These are phyloP conservation scores for Phytopythium sindhum DNA, from an alignment of 352 stramenopile genomes.

Conservation along the genomic window DNA sequence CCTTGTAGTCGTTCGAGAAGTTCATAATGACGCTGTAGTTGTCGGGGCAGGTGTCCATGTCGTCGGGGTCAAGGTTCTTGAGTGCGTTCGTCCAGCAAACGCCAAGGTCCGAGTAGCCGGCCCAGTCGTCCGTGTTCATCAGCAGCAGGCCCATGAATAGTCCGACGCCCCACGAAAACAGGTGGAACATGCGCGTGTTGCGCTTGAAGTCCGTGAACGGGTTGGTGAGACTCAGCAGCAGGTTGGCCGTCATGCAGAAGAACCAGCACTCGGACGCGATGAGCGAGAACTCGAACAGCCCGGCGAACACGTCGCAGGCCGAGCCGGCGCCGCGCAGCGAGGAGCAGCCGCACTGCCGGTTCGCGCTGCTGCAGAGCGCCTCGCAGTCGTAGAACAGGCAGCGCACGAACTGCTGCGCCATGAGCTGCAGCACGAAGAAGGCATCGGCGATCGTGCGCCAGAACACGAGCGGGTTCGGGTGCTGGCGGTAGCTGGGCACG, in stretches of 20 bases:
- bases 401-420: constrained; percentile 78
- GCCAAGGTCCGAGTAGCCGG: constrained; percentile 80
- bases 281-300: constrained; percentile 83
- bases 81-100: constrained; percentile 87
- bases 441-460: constrained; percentile 85
- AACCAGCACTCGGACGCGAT: constrained; percentile 87
- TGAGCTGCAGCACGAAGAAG: constrained; percentile 78
- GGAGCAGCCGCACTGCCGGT: constrained; percentile 78
- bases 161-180: constrained; percentile 76
- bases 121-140: constrained; percentile 72
- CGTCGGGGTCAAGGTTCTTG: constrained; percentile 45
- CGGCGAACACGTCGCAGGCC: constrained; percentile 72
- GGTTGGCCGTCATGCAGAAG: constrained; percentile 87
- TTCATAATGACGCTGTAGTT: constrained; percentile 57
- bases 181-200: constrained; percentile 81
- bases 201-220: constrained; percentile 89
- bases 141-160: constrained; percentile 65
- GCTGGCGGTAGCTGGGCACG: constrained; percentile 74
- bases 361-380: constrained; percentile 63
- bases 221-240: constrained; percentile 86
- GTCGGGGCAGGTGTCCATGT: constrained; percentile 22
- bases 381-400: constrained; percentile 81
- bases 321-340: constrained; percentile 29
- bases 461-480: constrained; percentile 88
- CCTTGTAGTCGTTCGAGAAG: constrained; percentile 61